Evolutionary conservation across 2,329 filamentous ascomycete species (phyloP), one percentile per base, ranked within the genome.

Genomic region (Trichoderma atrobrunneum): DNA sequence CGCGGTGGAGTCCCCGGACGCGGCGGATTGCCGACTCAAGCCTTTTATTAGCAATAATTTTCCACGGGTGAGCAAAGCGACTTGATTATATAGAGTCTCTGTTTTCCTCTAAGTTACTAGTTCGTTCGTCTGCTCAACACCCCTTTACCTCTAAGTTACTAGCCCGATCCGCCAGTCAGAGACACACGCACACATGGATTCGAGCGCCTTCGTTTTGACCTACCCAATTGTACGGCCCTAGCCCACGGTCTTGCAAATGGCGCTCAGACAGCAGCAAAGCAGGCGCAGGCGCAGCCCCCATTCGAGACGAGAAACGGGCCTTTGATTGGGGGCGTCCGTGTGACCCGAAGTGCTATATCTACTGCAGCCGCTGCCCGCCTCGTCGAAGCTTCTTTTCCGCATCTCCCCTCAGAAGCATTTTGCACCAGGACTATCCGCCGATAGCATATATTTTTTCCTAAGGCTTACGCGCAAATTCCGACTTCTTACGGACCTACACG

Each of bases 91-190:
- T 72, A 63, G 59, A 71, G 71, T 64, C 66, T 62, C 64, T 72
- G 65, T 68, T 70, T 72, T 48, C 72, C 72, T 73, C 72, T 73
- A 73, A 73, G 72, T 73, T 73, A 73, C 72, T 73, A 73, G 72
- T 73, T 71, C 68, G 57, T 21, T 28, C 62, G 28, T 67, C 62
- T 71, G 54, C 62, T 71, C 63, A 71, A 63, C 59, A 34, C 72
- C 57, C 62, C 68, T 71, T 73, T 73, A 71, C 72, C 72, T 73
- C 72, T 73, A 73, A 73, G 72, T 71, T 73, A 73, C 72, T 73
- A 73, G 72, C 68, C 68, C 71, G 65, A 43, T 60, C 72, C 68
- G 63, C 68, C 59, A 61, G 56, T 12, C 48, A 54, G 56, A 70
- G 59, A 62, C 64, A 60, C 64, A 36, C 64, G 68, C 64, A 67